Base-by-base conservation (phyloP, 495 filamentous ascomycete genomes). In the Aspergillus carlsbadensis region DNA sequence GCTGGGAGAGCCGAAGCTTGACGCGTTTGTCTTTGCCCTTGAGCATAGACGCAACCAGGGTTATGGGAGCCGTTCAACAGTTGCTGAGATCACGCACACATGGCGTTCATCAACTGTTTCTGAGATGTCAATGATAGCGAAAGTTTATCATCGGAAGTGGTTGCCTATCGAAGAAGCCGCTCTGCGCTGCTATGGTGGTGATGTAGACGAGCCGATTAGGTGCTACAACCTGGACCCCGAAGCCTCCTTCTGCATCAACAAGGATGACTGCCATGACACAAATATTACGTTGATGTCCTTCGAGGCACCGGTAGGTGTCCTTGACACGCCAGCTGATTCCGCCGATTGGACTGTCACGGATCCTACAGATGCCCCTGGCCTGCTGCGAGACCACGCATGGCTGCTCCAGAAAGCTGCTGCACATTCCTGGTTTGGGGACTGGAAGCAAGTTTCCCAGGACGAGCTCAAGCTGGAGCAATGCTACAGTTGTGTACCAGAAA, bases 21-120 rank as follows among this genome's bases (percentile, higher is more conserved):
- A 93, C 65, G 62, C 63, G 1, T 92, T 84, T 61, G 83, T 91
- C 14, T 89, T 92, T 61, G 78, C 86, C 1, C 49, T 75, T 6
- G 72, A 82, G 7, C 78, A 75, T 42, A 60, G 72, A 1, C 73
- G 79, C 6, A 69, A 84, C 5, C 70, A 82, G 14, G 74, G 76
- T 13, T 81, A 87, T 34, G 80, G 85, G 46, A 57, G 71, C 40
- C 78, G 88, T 18, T 54, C 63, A 10, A 63, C 76, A 1, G 58
- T 85, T 42, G 76, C 83, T 11, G 70, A 75, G 47, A 47, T 76
- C 8, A 65, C 68, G 0, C 63, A 65, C 54, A 44, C 42, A 15
- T 78, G 72, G 72, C 62, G 70, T n/a, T 62, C 71, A n/a, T 54
- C 42, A 11, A 45, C 48, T 13, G 54, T 54, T 8, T 56, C 37